Conservation (phyloP, 192 early-diverging fungal species). For the Dispira parvispora region DNA sequence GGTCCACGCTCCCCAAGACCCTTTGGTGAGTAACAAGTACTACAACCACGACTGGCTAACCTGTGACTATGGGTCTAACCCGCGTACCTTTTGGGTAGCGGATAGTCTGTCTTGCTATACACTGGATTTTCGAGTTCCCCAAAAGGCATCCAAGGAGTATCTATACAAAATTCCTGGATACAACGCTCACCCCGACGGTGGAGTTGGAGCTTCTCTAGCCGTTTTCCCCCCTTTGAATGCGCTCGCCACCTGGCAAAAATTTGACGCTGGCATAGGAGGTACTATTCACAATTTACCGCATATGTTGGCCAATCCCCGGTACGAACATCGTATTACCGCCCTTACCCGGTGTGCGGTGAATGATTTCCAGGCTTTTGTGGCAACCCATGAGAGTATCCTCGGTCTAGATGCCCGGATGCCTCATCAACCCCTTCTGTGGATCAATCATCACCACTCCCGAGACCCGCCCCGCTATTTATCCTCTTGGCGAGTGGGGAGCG, state of each 20-base stretch:
- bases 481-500: neutral
- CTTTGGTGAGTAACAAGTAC: neutral
- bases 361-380: constrained; percentile 3
- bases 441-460: neutral
- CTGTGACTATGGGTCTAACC: neutral
- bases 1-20: neutral
- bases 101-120: neutral
- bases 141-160: no score
- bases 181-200: neutral
- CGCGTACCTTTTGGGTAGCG: constrained; percentile 7
- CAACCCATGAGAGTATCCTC: constrained; percentile 7
- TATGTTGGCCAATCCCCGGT: neutral
- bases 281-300: neutral
- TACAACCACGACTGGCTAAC: neutral
- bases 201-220: neutral
- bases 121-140: neutral
- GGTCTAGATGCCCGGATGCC: constrained; percentile 3
- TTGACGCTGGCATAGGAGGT: neutral
- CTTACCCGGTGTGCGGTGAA: constrained; percentile 10
- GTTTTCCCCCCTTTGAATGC: neutral
- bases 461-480: neutral
- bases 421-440: constrained; percentile 1
- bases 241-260: neutral
- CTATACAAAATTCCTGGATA: constrained; percentile 3
- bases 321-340: constrained; percentile 5